Evolutionary conservation across 2,329 filamentous ascomycete species (phyloP).

Genomic region (Xylaria sp.): DNA sequence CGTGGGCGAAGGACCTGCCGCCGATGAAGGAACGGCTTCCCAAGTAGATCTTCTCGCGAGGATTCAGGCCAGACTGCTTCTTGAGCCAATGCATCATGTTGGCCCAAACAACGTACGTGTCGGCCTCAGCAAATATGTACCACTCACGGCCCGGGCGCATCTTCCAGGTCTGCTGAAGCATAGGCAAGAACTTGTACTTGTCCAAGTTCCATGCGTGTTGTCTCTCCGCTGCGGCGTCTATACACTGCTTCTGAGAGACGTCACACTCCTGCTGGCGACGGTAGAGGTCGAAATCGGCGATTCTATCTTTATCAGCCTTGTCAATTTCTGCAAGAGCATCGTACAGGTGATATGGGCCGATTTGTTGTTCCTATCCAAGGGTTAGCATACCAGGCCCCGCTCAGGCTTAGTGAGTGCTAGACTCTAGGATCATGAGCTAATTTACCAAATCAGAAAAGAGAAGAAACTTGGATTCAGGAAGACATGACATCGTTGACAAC

Average conservation of each 20-base stretch:
- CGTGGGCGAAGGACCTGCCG: conserved; percentile 58
- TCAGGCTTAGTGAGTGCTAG: neutral
- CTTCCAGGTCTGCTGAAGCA: conserved; percentile 61
- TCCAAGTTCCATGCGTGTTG: conserved; percentile 59
- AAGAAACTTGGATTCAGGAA: conserved; percentile 60
- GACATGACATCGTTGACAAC: conserved; percentile 58
- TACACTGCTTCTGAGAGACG: conserved; percentile 53
- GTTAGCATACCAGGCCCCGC: conserved; percentile 9
- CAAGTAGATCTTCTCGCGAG: conserved; percentile 53
- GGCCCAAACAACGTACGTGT: conserved; percentile 63
- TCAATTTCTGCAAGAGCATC: conserved; percentile 46
- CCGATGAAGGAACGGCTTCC: conserved; percentile 57
- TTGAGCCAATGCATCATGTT: conserved; percentile 58
- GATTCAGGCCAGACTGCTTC: conserved; percentile 47
- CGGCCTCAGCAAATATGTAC: conserved; percentile 66
- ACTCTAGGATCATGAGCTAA: neutral
- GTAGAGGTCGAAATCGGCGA: conserved; percentile 53
- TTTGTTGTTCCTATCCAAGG: conserved; percentile 51
- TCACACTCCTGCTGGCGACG: conserved; percentile 53
- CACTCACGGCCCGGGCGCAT: conserved; percentile 60
- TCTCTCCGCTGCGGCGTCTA: conserved; percentile 41
- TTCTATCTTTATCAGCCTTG: conserved; percentile 46
- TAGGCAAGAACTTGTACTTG: conserved; percentile 67
- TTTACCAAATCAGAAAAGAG: conserved; percentile 61
- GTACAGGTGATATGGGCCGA: conserved; percentile 51